These are phyloP conservation scores for Marasmius tenuissimus DNA, from an alignment of 1,284 basidiomycete species.

Conservation along the genomic window DNA sequence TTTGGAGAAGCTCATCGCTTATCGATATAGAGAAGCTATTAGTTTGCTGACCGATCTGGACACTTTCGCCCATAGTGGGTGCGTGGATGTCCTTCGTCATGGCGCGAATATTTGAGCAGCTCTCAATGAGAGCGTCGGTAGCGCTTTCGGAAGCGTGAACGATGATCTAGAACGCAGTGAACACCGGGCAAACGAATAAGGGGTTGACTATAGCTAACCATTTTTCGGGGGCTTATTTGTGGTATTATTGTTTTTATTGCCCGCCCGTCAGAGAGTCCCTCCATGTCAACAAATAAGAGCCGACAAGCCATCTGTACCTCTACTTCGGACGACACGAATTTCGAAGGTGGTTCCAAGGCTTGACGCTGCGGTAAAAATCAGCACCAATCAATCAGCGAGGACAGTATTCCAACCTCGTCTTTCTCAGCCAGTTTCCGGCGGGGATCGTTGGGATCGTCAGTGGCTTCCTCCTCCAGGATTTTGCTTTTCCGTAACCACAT, in stretches of 20 bases:
- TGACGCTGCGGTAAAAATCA: not conserved
- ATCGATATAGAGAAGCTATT: slow-evolving; percentile 93
- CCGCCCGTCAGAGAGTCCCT: slow-evolving; percentile 93
- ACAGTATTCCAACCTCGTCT: slow-evolving; percentile 58
- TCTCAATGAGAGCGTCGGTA: slow-evolving; percentile 73
- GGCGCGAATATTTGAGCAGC: slow-evolving; percentile 77
- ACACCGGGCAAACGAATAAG: slow-evolving; percentile 5
- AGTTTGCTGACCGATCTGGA: slow-evolving; percentile 94
- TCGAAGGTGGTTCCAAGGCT: slow-evolving; percentile 85
- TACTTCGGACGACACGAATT: slow-evolving; percentile 78
- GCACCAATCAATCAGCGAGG: not conserved
- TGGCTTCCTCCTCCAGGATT: slow-evolving; percentile 84
- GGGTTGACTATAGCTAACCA: slow-evolving; percentile 50
- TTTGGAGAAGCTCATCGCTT: slow-evolving; percentile 82
- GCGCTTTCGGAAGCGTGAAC: slow-evolving; percentile 75
- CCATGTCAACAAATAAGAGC: slow-evolving; percentile 91
- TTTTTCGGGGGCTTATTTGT: slow-evolving; percentile 93
- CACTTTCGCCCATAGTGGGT: slow-evolving; percentile 69
- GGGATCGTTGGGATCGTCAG: slow-evolving; percentile 76
- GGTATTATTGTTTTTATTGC: slow-evolving; percentile 97
- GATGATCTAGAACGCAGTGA: slow-evolving; percentile 61
- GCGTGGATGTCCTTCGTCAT: slow-evolving; percentile 92
- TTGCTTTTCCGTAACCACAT: slow-evolving; percentile 92
- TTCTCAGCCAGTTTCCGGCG: slow-evolving; percentile 77
- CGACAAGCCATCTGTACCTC: slow-evolving; percentile 83